phyloP scores from a whole-genome alignment of 164 flowering plant genomes.

The Chloranthus sessilifolius region DNA sequence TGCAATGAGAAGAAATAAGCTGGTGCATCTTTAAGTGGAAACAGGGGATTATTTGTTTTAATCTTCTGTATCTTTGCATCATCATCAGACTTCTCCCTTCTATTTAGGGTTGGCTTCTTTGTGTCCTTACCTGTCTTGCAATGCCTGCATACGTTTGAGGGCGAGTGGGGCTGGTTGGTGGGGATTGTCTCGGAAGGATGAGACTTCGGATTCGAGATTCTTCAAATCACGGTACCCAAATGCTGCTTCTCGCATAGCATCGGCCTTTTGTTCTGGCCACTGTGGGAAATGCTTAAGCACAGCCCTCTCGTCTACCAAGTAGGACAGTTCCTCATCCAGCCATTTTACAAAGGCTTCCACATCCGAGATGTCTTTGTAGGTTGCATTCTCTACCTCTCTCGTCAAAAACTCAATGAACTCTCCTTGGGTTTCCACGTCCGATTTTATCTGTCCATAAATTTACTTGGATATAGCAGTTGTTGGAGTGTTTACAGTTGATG shows the following conservation, averaged over 20 bases:
- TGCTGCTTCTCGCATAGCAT: slow-evolving; percentile 76
- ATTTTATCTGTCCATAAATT: slow-evolving; percentile 21
- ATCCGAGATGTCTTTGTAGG: slow-evolving; percentile 43
- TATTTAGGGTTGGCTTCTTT: neutral
- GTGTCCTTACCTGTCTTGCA: slow-evolving; percentile 75
- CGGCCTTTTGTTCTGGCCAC: slow-evolving; percentile 86
- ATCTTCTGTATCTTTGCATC: too few relatives aligned
- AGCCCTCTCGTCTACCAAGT: slow-evolving; percentile 76
- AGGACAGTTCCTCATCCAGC: slow-evolving; percentile 61
- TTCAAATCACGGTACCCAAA: slow-evolving; percentile 58
- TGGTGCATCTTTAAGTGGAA: too few relatives aligned
- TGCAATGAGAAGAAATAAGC: slow-evolving; percentile 18
- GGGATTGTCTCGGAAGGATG: slow-evolving; percentile 39
- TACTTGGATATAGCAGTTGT: neutral
- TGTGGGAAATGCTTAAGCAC: slow-evolving; percentile 74
- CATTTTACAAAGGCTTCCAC: slow-evolving; percentile 75
- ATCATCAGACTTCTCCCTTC: too few relatives aligned
- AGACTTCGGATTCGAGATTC: slow-evolving; percentile 48
- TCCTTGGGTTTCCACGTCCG: slow-evolving; percentile 59
- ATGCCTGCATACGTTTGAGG: slow-evolving; percentile 44
- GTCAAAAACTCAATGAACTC: slow-evolving; percentile 45
- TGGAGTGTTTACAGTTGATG: neutral
- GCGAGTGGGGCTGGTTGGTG: slow-evolving; percentile 37
- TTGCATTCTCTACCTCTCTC: slow-evolving; percentile 50
- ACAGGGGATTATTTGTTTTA: too few relatives aligned